Conservation (phyloP, 192 early-diverging fungal genomes). For the Dimargaris cristalligena region DNA sequence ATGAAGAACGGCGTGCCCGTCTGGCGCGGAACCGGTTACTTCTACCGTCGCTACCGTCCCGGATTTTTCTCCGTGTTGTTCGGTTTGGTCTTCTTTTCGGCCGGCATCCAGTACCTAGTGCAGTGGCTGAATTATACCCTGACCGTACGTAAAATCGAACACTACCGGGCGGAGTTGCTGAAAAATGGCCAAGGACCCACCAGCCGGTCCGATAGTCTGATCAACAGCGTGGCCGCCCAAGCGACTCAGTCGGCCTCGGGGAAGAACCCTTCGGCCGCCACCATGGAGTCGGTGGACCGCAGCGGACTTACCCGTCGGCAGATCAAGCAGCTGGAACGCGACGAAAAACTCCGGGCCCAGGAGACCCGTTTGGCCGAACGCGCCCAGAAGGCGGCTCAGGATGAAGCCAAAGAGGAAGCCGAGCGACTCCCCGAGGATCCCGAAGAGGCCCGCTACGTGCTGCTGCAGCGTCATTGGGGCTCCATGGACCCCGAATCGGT, state of each 20-base stretch:
- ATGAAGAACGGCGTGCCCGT: conserved; percentile 62
- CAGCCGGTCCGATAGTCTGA: too few species aligned
- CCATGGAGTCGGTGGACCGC: background rate
- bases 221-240: background rate
- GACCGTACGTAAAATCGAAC: conserved; percentile 3
- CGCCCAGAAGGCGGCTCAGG: background rate
- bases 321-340: conserved; percentile 5
- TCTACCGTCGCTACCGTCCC: conserved; percentile 54
- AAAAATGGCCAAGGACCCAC: background rate
- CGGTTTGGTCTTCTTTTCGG: conserved; percentile 33
- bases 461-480: background rate
- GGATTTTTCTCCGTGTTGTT: conserved; percentile 39
- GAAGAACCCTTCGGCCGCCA: background rate
- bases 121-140: conserved; percentile 29
- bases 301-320: background rate
- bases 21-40: conserved; percentile 62
- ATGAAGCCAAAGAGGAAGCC: background rate
- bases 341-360: background rate
- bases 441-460: conserved; percentile 5
- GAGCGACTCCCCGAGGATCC: conserved; percentile 2
- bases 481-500: background rate
- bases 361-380: background rate
- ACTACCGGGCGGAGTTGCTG: background rate
- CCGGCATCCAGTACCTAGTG: conserved; percentile 48
- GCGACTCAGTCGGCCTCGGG: background rate